These are phyloP conservation scores for Marvania coccoides DNA, from an alignment of 139 green algal species.

Conservation along the genomic window DNA sequence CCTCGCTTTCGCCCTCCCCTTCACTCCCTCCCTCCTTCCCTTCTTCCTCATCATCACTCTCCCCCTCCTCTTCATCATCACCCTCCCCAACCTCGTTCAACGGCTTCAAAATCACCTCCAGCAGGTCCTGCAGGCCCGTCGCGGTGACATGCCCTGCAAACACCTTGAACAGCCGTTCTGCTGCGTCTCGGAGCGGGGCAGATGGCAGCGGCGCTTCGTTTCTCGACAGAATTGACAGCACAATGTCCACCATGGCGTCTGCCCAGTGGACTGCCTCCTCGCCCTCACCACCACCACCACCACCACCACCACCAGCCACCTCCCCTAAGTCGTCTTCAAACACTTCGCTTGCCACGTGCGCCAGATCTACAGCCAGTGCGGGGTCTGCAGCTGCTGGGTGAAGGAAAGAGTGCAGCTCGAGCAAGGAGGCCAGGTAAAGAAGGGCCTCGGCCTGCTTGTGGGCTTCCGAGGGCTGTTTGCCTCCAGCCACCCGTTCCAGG, in stretches of 20 bases:
- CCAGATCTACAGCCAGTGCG: slow-evolving; percentile 37
- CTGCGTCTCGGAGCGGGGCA: slow-evolving; percentile 54
- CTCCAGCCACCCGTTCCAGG: slow-evolving; percentile 19
- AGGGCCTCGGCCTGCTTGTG: slow-evolving; percentile 12
- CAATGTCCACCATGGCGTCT: slow-evolving; percentile 69
- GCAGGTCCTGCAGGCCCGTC: slow-evolving; percentile 48
- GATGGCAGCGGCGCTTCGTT: slow-evolving; percentile 37
- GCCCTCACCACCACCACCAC: slow-evolving; percentile 4
- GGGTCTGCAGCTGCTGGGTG: slow-evolving; percentile 40
- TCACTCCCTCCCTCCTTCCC: slow-evolving; percentile 9
- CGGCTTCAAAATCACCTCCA: slow-evolving; percentile 42
- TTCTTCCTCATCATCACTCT: slow-evolving; percentile 22
- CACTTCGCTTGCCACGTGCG: slow-evolving; percentile 14
- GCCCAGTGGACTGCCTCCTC: slow-evolving; percentile 39
- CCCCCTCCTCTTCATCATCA: slow-evolving; percentile 23
- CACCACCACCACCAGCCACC: background rate
- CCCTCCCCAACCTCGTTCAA: slow-evolving; percentile 12
- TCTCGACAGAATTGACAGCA: slow-evolving; percentile 59
- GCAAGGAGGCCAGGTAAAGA: slow-evolving; percentile 38
- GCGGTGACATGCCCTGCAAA: slow-evolving; percentile 31
- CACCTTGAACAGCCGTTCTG: slow-evolving; percentile 51
- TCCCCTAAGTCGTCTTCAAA: slow-evolving; percentile 3
- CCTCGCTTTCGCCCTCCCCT: slow-evolving; percentile 17
- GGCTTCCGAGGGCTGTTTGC: background rate
- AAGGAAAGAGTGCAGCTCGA: slow-evolving; percentile 54